Base-by-base conservation (phyloP, 2,329 filamentous ascomycete genomes). In the Talaromyces sp. region DNA sequence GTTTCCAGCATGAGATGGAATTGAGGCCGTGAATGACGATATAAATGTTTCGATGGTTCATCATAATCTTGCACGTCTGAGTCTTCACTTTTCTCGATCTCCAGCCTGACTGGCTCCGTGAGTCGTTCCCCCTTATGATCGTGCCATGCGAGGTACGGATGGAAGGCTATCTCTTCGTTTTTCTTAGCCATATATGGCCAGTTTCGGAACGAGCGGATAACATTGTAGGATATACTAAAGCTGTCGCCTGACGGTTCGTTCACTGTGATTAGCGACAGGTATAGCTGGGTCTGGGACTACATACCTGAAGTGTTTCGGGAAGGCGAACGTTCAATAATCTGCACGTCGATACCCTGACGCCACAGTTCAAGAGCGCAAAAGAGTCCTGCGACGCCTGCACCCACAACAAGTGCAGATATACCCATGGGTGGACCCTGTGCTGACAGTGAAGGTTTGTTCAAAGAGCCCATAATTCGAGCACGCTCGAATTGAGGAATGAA, bases 1-100 rank as follows among this genome's bases (percentile, higher is more conserved):
- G 42, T 58, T 7, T 58, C 61, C 12, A 62, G 35, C 61, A 62
- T 62, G 5, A 62, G 55, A 44, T 62, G 61, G 23, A 62, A 62
- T 5, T 18, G 25, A 12, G 61, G 61, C 12, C 61, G 61, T 16
- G 54, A 54, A 18, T 62, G 61, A 23, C 61, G 61, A 33, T 62
- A 57, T 16, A 62, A 1, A 9, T 52, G 25, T 6, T 44, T 14
- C 3, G 55, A 58, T 33, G 37, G 16, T 1, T 28, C 44, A 8
- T 40, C n/a, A 5, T 33, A 9, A 0, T 35, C 37, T 50, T 57
- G 25, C 40, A 5, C 35, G 11, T n/a, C 18, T 7, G 9, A 11
- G 5, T 8, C n/a, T 14, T 54, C 35, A 48, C 44, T 48, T 3
- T 54, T 31, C 2, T 11, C 12, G 11, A 42, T 25, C 18, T 52